Evolutionary conservation across 2,329 filamentous ascomycete species (phyloP).

Genomic region (Didymella arachidicola): DNA sequence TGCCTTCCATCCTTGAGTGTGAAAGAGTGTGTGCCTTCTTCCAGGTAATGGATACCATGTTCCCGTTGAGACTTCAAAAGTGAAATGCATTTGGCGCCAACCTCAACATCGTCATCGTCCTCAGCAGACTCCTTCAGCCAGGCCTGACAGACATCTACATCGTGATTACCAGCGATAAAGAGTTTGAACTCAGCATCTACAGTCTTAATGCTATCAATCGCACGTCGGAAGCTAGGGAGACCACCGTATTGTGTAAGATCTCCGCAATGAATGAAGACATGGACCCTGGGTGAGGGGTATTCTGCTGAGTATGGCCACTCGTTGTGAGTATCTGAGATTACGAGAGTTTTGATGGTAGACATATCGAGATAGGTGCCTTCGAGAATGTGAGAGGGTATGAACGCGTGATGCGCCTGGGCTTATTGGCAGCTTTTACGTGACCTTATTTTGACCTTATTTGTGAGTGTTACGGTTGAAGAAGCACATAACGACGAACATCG

Average conservation of each 20-base stretch:
- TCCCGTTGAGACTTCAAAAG: slow-evolving; percentile 10
- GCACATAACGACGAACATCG: no score
- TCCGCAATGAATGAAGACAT: slow-evolving; percentile 63
- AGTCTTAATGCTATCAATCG: slow-evolving; percentile 55
- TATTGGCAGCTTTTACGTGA: no score
- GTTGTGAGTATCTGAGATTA: slow-evolving; percentile 52
- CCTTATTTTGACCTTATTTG: no score
- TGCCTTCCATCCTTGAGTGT: slow-evolving; percentile 55
- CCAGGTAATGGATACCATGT: slow-evolving; percentile 58
- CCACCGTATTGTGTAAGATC: slow-evolving; percentile 62
- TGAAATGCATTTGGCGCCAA: slow-evolving; percentile 14
- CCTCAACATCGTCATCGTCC: slow-evolving; percentile 39
- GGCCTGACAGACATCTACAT: slow-evolving; percentile 61
- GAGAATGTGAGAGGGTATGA: no score
- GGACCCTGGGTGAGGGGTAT: slow-evolving; percentile 46
- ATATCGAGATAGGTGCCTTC: neutral
- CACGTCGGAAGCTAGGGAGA: slow-evolving; percentile 53
- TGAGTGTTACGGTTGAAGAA: no score
- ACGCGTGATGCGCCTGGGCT: no score
- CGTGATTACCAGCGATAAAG: slow-evolving; percentile 68
- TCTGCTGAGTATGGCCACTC: slow-evolving; percentile 9
- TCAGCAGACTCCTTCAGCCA: slow-evolving; percentile 13
- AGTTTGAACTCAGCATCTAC: slow-evolving; percentile 64
- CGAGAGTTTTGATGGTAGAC: slow-evolving; percentile 24
- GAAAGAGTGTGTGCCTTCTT: slow-evolving; percentile 60